phyloP scores from a whole-genome alignment of 163 green algal species.

The Scenedesmus sp. region DNA sequence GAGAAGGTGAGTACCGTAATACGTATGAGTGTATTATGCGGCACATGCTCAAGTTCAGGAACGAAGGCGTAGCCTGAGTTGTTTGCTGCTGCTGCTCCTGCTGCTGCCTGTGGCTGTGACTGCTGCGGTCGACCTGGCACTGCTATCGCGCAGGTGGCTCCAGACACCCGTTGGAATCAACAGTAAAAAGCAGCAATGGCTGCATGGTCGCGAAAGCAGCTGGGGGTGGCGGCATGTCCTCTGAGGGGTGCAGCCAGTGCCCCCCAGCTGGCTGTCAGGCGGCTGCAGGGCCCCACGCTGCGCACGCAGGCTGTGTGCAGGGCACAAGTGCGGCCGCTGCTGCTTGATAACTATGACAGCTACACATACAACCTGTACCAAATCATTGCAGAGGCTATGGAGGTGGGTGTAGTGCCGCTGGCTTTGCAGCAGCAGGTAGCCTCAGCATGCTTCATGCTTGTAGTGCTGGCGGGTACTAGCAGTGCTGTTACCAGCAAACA shows the following conservation, averaged over 20 bases:
- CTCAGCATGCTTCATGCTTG: neutral
- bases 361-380: conserved; percentile 99
- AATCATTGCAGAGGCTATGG: conserved; percentile 85
- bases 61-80: no score
- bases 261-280: neutral
- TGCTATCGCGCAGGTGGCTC: neutral
- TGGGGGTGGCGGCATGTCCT: neutral
- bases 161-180: neutral
- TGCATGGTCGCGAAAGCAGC: neutral
- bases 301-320: neutral
- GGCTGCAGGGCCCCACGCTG: neutral
- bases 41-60: no score
- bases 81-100: neutral
- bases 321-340: conserved; percentile 67
- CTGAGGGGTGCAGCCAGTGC: neutral
- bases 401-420: conserved; percentile 62
- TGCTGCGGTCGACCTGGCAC: neutral
- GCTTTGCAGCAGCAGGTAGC: conserved; percentile 6
- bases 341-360: conserved; percentile 98
- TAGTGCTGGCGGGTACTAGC: neutral
- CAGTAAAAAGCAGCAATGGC: neutral
- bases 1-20: no score
- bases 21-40: no score
- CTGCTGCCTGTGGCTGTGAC: neutral
- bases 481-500: neutral